phyloP scores from a whole-genome alignment of 495 filamentous ascomycete genomes.

The Xylona heveae region DNA sequence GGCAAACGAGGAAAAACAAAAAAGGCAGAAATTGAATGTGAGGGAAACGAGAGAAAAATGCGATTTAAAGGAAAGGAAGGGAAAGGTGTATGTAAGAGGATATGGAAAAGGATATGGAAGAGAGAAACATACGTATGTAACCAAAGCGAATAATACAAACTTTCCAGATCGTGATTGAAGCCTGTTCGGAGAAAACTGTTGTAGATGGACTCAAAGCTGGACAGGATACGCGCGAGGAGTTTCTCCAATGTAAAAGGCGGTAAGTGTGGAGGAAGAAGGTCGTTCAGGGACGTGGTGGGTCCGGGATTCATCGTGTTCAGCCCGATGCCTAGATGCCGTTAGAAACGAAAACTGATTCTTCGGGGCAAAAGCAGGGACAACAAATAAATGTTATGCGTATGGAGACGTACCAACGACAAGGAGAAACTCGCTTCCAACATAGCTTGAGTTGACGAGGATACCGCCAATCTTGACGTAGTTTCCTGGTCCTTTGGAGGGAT shows the following conservation, averaged over 20 bases:
- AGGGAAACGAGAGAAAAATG: too few relatives aligned
- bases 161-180: slow-evolving; percentile 50
- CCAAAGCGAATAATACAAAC: slow-evolving; percentile 70
- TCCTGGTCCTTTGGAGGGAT: slow-evolving; percentile 37
- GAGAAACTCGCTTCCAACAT: slow-evolving; percentile 54
- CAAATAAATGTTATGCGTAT: background rate
- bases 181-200: slow-evolving; percentile 47
- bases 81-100: slow-evolving; percentile 2
- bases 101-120: background rate
- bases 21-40: too few relatives aligned
- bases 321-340: slow-evolving; percentile 47
- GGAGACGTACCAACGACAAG: slow-evolving; percentile 34
- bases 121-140: slow-evolving; percentile 36
- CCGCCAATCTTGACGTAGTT: slow-evolving; percentile 82
- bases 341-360: background rate
- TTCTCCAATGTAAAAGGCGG: slow-evolving; percentile 50
- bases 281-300: slow-evolving; percentile 73
- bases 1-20: too few relatives aligned
- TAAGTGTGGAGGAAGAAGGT: slow-evolving; percentile 32
- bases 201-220: slow-evolving; percentile 61
- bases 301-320: slow-evolving; percentile 71
- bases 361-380: background rate
- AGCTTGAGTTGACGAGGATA: slow-evolving; percentile 80
- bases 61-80: too few relatives aligned
- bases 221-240: slow-evolving; percentile 63